phyloP scores from a whole-genome alignment of 805 yeast species.

The Kluyveromyces nonfermentans region DNA sequence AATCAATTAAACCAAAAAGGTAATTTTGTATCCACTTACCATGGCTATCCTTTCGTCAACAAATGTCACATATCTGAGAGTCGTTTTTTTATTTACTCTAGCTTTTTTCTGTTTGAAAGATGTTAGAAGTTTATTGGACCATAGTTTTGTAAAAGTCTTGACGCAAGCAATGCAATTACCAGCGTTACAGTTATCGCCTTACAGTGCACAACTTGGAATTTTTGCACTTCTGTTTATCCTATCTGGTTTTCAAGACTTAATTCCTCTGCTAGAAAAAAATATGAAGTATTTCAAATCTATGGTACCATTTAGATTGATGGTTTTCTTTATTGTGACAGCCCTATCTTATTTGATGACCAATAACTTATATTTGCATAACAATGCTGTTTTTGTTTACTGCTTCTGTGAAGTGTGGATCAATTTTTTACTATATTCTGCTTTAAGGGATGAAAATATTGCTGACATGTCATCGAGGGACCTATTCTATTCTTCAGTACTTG shows the following conservation, averaged over 20 bases:
- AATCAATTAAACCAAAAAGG: background rate
- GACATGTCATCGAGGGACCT: conserved; percentile 26
- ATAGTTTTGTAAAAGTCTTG: conserved; percentile 41
- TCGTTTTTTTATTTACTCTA: conserved; percentile 35
- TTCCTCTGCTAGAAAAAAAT: conserved; percentile 45
- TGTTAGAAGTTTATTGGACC: conserved; percentile 35
- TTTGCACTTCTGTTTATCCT: conserved; percentile 38
- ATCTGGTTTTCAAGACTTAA: conserved; percentile 42
- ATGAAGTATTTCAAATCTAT: conserved; percentile 45
- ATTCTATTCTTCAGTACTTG: background rate
- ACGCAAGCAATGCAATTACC: conserved; percentile 53
- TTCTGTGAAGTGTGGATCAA: conserved; percentile 66
- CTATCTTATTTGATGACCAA: conserved; percentile 39
- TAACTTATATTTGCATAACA: conserved; percentile 44
- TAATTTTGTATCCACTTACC: background rate
- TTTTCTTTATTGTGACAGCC: conserved; percentile 41
- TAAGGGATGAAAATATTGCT: conserved; percentile 54
- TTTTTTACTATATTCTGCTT: conserved; percentile 48
- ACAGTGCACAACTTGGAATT: conserved; percentile 41
- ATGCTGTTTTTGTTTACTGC: conserved; percentile 47
- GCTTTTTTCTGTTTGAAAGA: conserved; percentile 41
- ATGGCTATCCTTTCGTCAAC: conserved; percentile 48
- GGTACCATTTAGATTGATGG: conserved; percentile 46
- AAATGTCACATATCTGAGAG: conserved; percentile 39
- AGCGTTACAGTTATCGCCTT: conserved; percentile 18